Conservation (phyloP, 352 stramenopile genomes). For the Phytopythium vexans region DNA sequence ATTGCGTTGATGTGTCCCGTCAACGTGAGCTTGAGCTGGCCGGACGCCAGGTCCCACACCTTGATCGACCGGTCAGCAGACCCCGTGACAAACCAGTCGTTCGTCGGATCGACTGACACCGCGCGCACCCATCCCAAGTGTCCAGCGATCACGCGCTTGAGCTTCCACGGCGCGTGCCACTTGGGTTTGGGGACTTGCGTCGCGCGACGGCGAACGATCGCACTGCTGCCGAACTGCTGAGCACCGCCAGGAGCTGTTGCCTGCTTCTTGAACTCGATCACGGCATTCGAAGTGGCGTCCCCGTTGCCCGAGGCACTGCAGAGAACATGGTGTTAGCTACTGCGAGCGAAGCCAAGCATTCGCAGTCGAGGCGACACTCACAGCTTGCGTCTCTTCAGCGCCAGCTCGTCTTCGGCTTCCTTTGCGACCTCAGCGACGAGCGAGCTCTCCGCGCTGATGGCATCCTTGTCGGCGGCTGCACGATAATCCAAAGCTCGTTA, state of each 20-base stretch:
- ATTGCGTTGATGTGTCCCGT: slow-evolving; percentile 99
- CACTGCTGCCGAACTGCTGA: slow-evolving; percentile 43
- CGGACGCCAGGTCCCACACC: slow-evolving; percentile 96
- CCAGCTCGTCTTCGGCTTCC: slow-evolving; percentile 41
- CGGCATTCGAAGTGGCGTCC: slow-evolving; percentile 25
- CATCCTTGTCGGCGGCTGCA: slow-evolving; percentile 6
- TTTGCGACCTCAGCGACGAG: slow-evolving; percentile 59
- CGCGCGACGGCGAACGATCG: slow-evolving; percentile 74
- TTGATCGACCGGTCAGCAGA: slow-evolving; percentile 98
- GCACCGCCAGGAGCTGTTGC: slow-evolving; percentile 17
- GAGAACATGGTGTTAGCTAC: no score
- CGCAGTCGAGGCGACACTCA: slow-evolving; percentile 14
- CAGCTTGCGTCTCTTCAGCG: slow-evolving; percentile 45
- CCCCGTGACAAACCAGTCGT: slow-evolving; percentile 98
- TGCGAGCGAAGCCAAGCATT: no score
- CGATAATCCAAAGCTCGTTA: neutral
- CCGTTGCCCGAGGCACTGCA: slow-evolving; percentile 20
- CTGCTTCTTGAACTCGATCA: slow-evolving; percentile 68
- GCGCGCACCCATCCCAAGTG: slow-evolving; percentile 97
- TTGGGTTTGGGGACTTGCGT: slow-evolving; percentile 93
- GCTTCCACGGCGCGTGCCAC: slow-evolving; percentile 99
- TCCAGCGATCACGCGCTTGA: slow-evolving; percentile 95
- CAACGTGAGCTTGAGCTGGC: slow-evolving; percentile 98
- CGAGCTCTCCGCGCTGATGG: slow-evolving; percentile 10
- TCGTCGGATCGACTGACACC: slow-evolving; percentile 97